A percentile compares a stretch with the other conserved stretches of the same genome.
phyloP scores from a whole-genome alignment of 106 monocot species.

The Acanthochlamys bracteata region DNA sequence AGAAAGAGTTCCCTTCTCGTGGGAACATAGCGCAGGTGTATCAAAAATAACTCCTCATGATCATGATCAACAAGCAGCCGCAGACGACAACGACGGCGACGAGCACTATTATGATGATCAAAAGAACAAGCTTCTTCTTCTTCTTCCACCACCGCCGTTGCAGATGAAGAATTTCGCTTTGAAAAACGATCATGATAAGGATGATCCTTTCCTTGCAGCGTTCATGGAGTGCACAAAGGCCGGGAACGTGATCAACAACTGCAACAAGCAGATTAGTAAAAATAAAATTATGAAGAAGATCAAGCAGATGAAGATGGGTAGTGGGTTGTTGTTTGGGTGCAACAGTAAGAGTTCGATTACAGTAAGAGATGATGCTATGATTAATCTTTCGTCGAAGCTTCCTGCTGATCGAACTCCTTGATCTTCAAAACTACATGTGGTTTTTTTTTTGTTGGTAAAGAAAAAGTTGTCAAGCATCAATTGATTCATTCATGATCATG shows the following conservation, averaged over 20 bases:
- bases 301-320: background rate
- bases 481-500: too few relatives aligned
- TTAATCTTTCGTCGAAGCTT: conserved; percentile 11
- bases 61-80: background rate
- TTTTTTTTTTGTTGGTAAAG: background rate
- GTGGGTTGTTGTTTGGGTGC: background rate
- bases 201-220: conserved; percentile 37
- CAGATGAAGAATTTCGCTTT: background rate
- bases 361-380: conserved; percentile 11
- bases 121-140: conserved; percentile 1
- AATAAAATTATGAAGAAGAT: background rate
- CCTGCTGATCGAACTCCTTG: conserved; percentile 1
- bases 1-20: conserved; percentile 1
- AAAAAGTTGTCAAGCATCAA: too few relatives aligned
- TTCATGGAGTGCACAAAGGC: conserved; percentile 30
- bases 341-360: background rate
- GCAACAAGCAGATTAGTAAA: too few relatives aligned
- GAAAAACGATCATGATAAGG: conserved; percentile 11
- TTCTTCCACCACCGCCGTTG: conserved; percentile 17
- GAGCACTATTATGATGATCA: background rate
- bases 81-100: background rate
- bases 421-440: background rate
- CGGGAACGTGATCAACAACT: background rate
- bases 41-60: conserved; percentile 12
- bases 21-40: background rate